A percentile compares a stretch with the other conserved stretches of the same genome.
Evolutionary conservation across 2,329 filamentous ascomycete species (phyloP).

Genomic region (Microdochium bolleyi): DNA sequence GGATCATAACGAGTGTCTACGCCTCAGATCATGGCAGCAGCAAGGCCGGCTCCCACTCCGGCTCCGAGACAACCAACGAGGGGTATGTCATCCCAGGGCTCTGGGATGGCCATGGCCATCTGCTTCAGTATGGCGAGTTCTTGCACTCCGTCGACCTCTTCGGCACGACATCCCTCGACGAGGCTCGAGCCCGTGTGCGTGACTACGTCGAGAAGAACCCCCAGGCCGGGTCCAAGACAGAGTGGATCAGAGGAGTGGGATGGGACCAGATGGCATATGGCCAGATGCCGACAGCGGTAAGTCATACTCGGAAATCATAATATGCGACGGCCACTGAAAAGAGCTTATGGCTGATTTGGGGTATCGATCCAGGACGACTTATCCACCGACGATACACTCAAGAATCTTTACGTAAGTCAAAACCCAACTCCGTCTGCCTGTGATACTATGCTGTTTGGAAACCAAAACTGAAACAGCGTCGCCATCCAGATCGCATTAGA

Average conservation of each 20-base stretch:
- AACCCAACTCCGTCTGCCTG: background rate
- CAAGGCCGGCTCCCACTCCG: constrained; percentile 8
- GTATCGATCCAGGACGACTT: constrained; percentile 39
- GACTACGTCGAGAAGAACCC: constrained; percentile 41
- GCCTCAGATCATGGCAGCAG: constrained; percentile 18
- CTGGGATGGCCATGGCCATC: constrained; percentile 64
- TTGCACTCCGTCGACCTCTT: constrained; percentile 59
- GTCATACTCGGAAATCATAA: constrained; percentile 13
- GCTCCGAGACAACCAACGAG: constrained; percentile 19
- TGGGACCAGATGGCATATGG: constrained; percentile 64
- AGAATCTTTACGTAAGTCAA: constrained; percentile 30
- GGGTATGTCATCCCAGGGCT: constrained; percentile 58
- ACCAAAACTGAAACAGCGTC: background rate
- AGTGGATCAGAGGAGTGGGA: constrained; percentile 60
- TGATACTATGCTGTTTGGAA: background rate
- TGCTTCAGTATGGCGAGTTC: constrained; percentile 60
- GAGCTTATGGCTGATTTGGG: no score
- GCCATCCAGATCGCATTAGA: constrained; percentile 53
- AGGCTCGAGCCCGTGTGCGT: constrained; percentile 44
- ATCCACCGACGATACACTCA: constrained; percentile 40
- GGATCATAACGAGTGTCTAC: constrained; percentile 42
- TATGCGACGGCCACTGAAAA: background rate
- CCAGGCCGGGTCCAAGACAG: constrained; percentile 39
- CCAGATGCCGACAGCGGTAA: constrained; percentile 56
- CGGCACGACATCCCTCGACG: constrained; percentile 43